Conservation (phyloP, 2,329 filamentous ascomycete species). For the Canariomyces notabilis region DNA sequence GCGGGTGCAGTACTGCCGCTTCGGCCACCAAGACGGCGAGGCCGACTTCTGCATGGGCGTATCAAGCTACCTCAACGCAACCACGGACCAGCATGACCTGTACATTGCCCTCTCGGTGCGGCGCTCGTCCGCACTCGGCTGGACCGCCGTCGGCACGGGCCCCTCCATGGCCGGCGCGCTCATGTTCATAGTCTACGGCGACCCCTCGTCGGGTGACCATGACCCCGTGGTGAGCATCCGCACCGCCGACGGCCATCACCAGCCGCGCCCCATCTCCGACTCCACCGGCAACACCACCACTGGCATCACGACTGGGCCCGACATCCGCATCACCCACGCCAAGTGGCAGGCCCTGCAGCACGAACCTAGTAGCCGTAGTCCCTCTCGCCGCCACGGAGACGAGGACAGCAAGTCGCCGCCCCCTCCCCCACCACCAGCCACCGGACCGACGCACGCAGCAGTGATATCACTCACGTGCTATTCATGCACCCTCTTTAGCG, state of each 20-base stretch:
- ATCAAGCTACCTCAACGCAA: constrained; percentile 4
- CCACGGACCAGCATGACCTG: constrained; percentile 10
- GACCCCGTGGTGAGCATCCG: constrained; percentile 17
- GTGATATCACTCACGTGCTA: constrained; percentile 12
- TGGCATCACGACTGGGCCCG: neutral
- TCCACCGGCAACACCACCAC: neutral
- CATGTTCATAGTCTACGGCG: constrained; percentile 22
- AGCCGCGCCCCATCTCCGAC: constrained; percentile 1
- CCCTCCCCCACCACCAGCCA: neutral
- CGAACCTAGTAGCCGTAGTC: neutral
- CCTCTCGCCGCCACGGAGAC: neutral
- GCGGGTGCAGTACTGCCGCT: constrained; percentile 15
- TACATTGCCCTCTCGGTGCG: constrained; percentile 10
- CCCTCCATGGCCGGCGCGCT: constrained; percentile 15
- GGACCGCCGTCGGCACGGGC: constrained; percentile 21
- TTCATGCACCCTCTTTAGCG: constrained; percentile 5
- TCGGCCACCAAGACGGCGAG: constrained; percentile 1
- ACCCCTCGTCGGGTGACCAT: constrained; percentile 6
- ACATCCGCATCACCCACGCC: neutral
- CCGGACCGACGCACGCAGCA: neutral
- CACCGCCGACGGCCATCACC: constrained; percentile 15
- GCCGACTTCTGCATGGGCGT: constrained; percentile 17
- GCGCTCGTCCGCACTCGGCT: constrained; percentile 11
- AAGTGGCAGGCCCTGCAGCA: constrained; percentile 1
- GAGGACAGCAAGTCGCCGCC: neutral